Conservation (phyloP, 495 filamentous ascomycete genomes). For the Bacidia rubella region DNA sequence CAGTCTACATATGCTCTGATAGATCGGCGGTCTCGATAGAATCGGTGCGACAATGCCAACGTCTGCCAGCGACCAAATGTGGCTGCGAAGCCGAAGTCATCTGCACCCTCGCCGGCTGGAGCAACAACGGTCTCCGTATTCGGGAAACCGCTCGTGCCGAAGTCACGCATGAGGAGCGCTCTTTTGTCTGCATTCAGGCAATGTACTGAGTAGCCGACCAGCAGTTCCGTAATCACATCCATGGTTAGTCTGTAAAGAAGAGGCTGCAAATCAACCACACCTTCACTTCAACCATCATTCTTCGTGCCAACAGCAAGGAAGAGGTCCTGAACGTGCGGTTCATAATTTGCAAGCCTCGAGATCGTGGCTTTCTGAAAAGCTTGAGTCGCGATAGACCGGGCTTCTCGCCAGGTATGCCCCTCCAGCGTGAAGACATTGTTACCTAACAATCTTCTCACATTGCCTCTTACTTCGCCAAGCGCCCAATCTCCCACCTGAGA, state of each 20-base stretch:
- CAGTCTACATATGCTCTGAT: conserved; percentile 7
- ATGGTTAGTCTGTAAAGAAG: conserved; percentile 50
- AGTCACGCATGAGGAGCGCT: not conserved
- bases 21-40: not conserved
- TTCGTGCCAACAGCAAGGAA: no score
- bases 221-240: conserved; percentile 52
- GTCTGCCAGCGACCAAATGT: conserved; percentile 6
- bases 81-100: not conserved
- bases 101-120: not conserved
- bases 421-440: no score
- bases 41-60: not conserved
- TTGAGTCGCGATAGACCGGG: no score
- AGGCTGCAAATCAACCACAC: conserved; percentile 42
- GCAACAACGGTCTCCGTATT: no score
- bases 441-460: no score
- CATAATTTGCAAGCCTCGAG: no score
- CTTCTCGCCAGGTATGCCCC: no score
- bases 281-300: no score
- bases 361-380: no score
- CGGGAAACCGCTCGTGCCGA: not conserved
- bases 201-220: conserved; percentile 37
- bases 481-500: no score
- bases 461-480: no score
- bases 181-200: not conserved
- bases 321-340: no score